Conservation (phyloP, 352 stramenopile species). For the Pythium rhizo-oryzae region DNA sequence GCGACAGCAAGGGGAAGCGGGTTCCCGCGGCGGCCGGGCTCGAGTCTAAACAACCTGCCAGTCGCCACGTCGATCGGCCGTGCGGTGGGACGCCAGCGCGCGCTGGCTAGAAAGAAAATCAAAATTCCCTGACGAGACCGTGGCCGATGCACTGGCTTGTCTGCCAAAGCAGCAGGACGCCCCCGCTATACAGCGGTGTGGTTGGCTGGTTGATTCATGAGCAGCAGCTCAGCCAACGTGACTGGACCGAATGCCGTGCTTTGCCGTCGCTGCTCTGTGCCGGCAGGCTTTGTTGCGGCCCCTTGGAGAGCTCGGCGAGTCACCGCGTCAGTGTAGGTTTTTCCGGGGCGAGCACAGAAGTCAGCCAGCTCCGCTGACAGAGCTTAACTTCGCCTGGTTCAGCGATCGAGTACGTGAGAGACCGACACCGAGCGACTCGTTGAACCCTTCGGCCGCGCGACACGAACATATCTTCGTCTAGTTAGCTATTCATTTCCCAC, state of each 20-base stretch:
- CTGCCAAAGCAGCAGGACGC: not conserved
- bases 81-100: too few species aligned
- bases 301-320: too few species aligned
- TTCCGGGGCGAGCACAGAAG: conserved; percentile 2
- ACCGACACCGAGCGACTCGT: not conserved
- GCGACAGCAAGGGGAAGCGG: not conserved
- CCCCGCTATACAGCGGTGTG: not conserved
- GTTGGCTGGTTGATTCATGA: not conserved
- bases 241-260: conserved; percentile 1
- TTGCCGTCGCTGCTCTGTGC: not conserved
- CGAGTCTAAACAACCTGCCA: not conserved
- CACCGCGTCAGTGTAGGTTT: conserved; percentile 6
- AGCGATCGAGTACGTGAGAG: not conserved
- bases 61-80: conserved; percentile 11
- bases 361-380: not conserved
- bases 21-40: conserved; percentile 1
- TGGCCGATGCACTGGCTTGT: not conserved
- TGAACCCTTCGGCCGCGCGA: not conserved
- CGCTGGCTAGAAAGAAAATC: not conserved
- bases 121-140: not conserved
- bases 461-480: not conserved
- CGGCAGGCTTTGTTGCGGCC: not conserved
- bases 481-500: not conserved
- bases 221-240: not conserved
- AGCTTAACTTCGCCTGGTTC: not conserved